Percentiles rank a stretch among this genome's conserved stretches.
Evolutionary conservation across 2,329 filamentous ascomycete genomes (phyloP).

Genomic region (Penicillium corylophilum): DNA sequence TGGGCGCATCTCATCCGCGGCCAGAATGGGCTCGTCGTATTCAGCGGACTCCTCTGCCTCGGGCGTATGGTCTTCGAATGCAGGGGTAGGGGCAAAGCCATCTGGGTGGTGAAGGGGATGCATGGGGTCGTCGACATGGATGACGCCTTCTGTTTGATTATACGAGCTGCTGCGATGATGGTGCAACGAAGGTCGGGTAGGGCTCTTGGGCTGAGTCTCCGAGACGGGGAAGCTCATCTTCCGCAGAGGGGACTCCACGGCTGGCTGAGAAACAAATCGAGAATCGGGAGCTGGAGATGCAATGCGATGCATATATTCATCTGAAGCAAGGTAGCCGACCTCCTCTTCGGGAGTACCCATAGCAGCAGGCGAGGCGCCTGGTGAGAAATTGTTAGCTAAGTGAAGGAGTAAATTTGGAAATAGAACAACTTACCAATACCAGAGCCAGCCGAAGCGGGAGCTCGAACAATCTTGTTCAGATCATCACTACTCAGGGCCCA

Average conservation of each 20-base stretch:
- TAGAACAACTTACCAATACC: conserved; percentile 51
- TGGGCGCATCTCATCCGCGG: conserved; percentile 78
- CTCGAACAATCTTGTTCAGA: conserved; percentile 82
- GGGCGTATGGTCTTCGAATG: conserved; percentile 50
- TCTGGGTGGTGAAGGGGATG: conserved; percentile 45
- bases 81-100: conserved; percentile 51
- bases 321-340: conserved; percentile 81
- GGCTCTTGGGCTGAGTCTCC: conserved; percentile 42
- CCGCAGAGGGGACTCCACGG: conserved; percentile 53
- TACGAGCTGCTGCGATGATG: conserved; percentile 14
- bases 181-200: conserved; percentile 7
- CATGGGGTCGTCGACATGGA: conserved; percentile 73
- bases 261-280: conserved; percentile 45
- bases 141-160: conserved; percentile 45
- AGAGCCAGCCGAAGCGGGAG: conserved; percentile 57
- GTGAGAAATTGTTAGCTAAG: background rate
- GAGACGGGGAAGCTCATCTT: conserved; percentile 51
- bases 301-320: conserved; percentile 77
- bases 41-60: conserved; percentile 52
- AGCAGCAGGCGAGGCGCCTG: conserved; percentile 60
- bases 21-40: conserved; percentile 77
- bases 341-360: conserved; percentile 83
- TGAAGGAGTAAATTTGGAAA: background rate
- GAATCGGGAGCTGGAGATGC: conserved; percentile 59
- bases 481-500: conserved; percentile 88